Evolutionary conservation across 352 stramenopile genomes (phyloP).

Genomic region (Phytopythium ostracodes): DNA sequence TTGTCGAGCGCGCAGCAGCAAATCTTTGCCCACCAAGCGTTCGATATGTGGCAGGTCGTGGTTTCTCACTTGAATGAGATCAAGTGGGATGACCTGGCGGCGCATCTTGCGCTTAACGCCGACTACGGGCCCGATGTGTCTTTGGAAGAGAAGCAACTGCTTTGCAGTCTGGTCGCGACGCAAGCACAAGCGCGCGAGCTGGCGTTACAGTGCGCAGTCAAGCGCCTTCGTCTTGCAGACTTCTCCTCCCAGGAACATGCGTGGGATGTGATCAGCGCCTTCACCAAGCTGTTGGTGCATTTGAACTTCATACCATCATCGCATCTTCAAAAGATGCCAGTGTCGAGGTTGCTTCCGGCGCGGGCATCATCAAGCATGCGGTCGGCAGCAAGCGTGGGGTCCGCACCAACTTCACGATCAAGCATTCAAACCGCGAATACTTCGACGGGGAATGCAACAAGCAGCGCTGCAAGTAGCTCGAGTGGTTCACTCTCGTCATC

Average conservation of each 20-base stretch:
- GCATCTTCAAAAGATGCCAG: background rate
- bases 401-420: background rate
- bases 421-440: background rate
- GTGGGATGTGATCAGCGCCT: constrained; percentile 16
- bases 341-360: too few species aligned
- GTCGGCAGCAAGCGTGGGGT: background rate
- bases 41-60: constrained; percentile 60
- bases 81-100: constrained; percentile 51
- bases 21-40: constrained; percentile 42
- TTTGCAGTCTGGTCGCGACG: constrained; percentile 46
- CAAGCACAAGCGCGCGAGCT: constrained; percentile 31
- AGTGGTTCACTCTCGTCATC: background rate
- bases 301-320: constrained; percentile 26
- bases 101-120: constrained; percentile 41
- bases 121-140: constrained; percentile 40
- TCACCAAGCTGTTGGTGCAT: constrained; percentile 24
- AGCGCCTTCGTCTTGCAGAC: constrained; percentile 28
- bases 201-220: constrained; percentile 34
- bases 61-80: constrained; percentile 51
- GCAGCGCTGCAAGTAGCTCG: background rate
- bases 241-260: constrained; percentile 19
- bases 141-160: constrained; percentile 57
- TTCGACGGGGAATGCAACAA: background rate
- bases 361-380: background rate
- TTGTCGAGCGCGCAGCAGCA: constrained; percentile 35